Evolutionary conservation across 768 basidiomycete genomes (phyloP).

Genomic region (Lactarius sanguifluus): DNA sequence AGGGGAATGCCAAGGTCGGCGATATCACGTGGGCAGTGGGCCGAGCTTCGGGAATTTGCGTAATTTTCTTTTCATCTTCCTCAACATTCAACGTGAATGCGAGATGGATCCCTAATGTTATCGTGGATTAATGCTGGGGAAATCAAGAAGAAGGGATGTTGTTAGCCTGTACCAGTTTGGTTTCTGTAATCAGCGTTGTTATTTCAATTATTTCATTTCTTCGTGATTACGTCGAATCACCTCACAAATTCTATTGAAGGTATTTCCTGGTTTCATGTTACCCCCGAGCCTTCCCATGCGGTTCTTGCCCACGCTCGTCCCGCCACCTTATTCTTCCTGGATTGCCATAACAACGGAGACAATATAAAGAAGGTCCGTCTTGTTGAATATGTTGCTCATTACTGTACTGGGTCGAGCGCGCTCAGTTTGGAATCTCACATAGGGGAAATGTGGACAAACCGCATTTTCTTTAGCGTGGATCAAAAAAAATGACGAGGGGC

Average conservation of each 20-base stretch:
- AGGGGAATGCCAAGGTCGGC: no score
- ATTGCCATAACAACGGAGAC: background rate
- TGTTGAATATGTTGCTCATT: background rate
- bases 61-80: no score
- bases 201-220: background rate
- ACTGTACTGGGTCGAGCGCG: background rate
- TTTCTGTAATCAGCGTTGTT: no score
- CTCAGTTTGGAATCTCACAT: background rate
- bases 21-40: no score
- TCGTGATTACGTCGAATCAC: background rate
- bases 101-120: background rate
- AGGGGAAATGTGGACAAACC: background rate
- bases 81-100: background rate
- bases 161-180: no score
- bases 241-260: background rate
- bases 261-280: background rate
- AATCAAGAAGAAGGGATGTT: background rate
- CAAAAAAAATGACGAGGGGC: no score
- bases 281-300: background rate
- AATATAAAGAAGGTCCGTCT: background rate
- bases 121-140: background rate
- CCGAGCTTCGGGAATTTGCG: no score
- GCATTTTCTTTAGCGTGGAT: background rate
- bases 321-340: background rate
- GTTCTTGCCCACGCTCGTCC: background rate